Evolutionary conservation across 768 basidiomycete genomes (phyloP).

Genomic region (Lentinula raphanica): DNA sequence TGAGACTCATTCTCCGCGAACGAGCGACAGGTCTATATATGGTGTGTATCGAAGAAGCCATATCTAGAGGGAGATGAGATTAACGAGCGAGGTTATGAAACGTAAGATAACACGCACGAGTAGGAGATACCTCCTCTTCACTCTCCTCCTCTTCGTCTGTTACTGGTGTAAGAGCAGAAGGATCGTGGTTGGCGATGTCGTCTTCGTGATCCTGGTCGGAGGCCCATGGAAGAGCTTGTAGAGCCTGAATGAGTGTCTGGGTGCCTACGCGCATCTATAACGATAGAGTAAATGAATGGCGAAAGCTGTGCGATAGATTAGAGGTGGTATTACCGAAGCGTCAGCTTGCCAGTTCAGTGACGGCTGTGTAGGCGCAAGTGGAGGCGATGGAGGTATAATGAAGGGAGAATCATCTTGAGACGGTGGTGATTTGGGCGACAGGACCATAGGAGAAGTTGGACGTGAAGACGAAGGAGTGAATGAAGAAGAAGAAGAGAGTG

Average conservation of each 20-base stretch:
- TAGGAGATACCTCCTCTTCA: slow-evolving; percentile 45
- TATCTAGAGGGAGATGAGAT: slow-evolving; percentile 24
- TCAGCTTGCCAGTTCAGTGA: slow-evolving; percentile 50
- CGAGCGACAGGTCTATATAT: slow-evolving; percentile 80
- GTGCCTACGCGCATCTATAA: slow-evolving; percentile 80
- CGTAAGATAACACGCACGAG: slow-evolving; percentile 20
- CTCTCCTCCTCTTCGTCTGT: slow-evolving; percentile 53
- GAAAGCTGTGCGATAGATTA: slow-evolving; percentile 7
- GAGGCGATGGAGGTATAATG: slow-evolving; percentile 70
- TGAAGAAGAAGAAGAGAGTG: slow-evolving; percentile 16
- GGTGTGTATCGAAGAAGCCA: slow-evolving; percentile 85
- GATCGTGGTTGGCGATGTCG: slow-evolving; percentile 38
- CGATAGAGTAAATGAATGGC: slow-evolving; percentile 9
- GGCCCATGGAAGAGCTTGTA: slow-evolving; percentile 80
- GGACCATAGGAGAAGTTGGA: slow-evolving; percentile 22
- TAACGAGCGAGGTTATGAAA: not conserved
- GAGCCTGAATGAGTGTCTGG: slow-evolving; percentile 83
- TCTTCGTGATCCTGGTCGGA: slow-evolving; percentile 67
- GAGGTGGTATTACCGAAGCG: slow-evolving; percentile 48
- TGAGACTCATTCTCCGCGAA: slow-evolving; percentile 36
- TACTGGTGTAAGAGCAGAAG: slow-evolving; percentile 27
- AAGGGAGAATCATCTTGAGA: slow-evolving; percentile 54
- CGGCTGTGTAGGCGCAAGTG: slow-evolving; percentile 37
- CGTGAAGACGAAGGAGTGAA: slow-evolving; percentile 20
- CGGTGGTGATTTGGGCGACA: slow-evolving; percentile 10